A percentile compares a stretch with the other conserved stretches of the same genome.
Evolutionary conservation across 2,329 filamentous ascomycete species (phyloP).

Genomic region (Periglandula ipomoeae): DNA sequence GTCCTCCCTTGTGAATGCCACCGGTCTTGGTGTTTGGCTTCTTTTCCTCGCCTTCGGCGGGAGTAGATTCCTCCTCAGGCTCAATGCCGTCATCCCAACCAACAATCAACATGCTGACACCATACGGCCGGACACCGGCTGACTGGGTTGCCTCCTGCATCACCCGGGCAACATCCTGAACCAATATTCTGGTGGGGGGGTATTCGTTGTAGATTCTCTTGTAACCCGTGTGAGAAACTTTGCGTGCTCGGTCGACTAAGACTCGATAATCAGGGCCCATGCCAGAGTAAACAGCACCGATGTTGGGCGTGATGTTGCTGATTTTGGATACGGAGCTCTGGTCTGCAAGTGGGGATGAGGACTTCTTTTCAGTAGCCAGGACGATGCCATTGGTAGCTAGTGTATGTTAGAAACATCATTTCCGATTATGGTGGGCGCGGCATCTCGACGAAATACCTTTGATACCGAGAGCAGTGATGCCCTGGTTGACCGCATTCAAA

Average conservation of each 20-base stretch:
- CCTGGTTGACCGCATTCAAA: slow-evolving; percentile 97
- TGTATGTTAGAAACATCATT: slow-evolving; percentile 12
- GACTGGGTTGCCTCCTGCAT: slow-evolving; percentile 99
- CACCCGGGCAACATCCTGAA: slow-evolving; percentile 93
- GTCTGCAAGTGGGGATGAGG: slow-evolving; percentile 93
- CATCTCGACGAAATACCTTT: slow-evolving; percentile 57
- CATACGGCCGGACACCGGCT: slow-evolving; percentile 92
- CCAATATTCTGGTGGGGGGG: slow-evolving; percentile 97
- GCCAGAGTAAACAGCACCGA: slow-evolving; percentile 98
- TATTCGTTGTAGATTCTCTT: slow-evolving; percentile 99
- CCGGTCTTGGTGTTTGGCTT: slow-evolving; percentile 79
- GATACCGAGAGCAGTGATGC: slow-evolving; percentile 95
- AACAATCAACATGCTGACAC: slow-evolving; percentile 88
- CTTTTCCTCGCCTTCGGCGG: slow-evolving; percentile 59
- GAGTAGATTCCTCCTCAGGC: slow-evolving; percentile 60
- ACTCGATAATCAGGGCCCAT: slow-evolving; percentile 99
- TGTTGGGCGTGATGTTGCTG: slow-evolving; percentile 95
- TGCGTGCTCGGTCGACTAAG: slow-evolving; percentile 93
- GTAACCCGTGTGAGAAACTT: slow-evolving; percentile 96
- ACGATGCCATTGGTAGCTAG: slow-evolving; percentile 97
- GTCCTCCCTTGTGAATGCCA: slow-evolving; percentile 89
- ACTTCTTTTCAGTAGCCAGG: slow-evolving; percentile 98
- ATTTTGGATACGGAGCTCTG: slow-evolving; percentile 93
- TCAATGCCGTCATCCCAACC: slow-evolving; percentile 97
- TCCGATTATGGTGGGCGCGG: not conserved